phyloP scores from a whole-genome alignment of 2,329 filamentous ascomycete species.

The Fusarium cyanostomum region DNA sequence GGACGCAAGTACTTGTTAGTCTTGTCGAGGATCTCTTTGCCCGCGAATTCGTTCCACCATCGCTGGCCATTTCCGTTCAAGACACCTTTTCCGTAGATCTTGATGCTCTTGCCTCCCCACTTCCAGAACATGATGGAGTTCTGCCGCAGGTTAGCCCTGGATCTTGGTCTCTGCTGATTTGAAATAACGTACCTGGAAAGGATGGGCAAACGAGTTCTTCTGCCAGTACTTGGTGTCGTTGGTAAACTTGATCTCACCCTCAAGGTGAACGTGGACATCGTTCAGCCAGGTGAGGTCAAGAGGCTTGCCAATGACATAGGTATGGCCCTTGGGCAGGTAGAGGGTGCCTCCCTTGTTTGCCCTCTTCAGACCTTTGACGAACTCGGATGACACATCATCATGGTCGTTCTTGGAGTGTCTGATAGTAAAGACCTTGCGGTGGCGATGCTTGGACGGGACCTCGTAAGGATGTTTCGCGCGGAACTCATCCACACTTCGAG shows the following conservation, averaged over 20 bases:
- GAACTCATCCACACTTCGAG: slow-evolving; percentile 39
- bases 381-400: slow-evolving; percentile 37
- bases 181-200: slow-evolving; percentile 29
- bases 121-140: slow-evolving; percentile 42
- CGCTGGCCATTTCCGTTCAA: slow-evolving; percentile 38
- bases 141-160: background rate
- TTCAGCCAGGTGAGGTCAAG: slow-evolving; percentile 37
- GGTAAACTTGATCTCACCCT: slow-evolving; percentile 42
- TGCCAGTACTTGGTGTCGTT: slow-evolving; percentile 39
- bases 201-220: slow-evolving; percentile 35
- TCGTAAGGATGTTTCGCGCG: slow-evolving; percentile 36
- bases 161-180: fast-evolving
- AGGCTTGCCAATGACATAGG: slow-evolving; percentile 39
- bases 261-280: slow-evolving; percentile 39
- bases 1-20: slow-evolving; percentile 36
- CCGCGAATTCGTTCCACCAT: slow-evolving; percentile 42
- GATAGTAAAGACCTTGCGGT: slow-evolving; percentile 34
- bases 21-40: slow-evolving; percentile 34
- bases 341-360: slow-evolving; percentile 38
- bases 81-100: slow-evolving; percentile 38
- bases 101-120: slow-evolving; percentile 36
- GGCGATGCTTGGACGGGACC: slow-evolving; percentile 6
- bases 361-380: slow-evolving; percentile 35
- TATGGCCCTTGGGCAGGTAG: slow-evolving; percentile 35
- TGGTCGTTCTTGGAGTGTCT: slow-evolving; percentile 30